Evolutionary conservation across 2,329 filamentous ascomycete genomes (phyloP), one percentile per base, ranked within the genome.

Genomic region (Diatrype stigma): DNA sequence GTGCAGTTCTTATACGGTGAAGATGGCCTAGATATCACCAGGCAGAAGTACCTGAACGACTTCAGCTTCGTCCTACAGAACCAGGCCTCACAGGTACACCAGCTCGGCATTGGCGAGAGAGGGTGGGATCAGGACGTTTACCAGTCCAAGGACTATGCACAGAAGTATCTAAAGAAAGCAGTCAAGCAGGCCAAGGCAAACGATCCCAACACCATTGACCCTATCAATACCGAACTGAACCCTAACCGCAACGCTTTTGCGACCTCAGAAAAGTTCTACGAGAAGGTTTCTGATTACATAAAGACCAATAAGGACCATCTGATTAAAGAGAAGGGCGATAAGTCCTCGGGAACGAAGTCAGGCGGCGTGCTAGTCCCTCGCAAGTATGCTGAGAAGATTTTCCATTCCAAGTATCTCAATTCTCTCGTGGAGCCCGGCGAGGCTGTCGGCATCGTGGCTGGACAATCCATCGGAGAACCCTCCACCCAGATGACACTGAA

Each of bases 401-500:
- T 97, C 65, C 87, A 93, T 55, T 85, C 95, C 66, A 96, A 97
- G 68, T 99, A 97, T 65, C 79, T 97, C 59, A 87, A 87, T 60
- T 96, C 92, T 2, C 80, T 96, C 8, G 88, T 96, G 22, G 93
- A 99, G 62, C 90, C 94, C 26, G 94, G 94, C 44, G 95, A 99
- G 73, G 93, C 94, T 23, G 92, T 99, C 23, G 94, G 94, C 59
- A 95, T 99, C 56, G 90, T 99, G 52, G 95, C 95, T 47, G 92
- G 92, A 10, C 94, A 99, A 71, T 97, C 93, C 30, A 86, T 99
- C 40, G 94, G 94, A 66, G 95, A 99, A 67, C 94, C 95, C 8
- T 96, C 92, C 2, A 99, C 94, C 11, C 94, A 99, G 70, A 99
- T 99, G 95, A 99, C 95, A 7, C 76, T 99, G 50, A 99, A 99